These are phyloP conservation scores for Begonia loranthoides DNA, from an alignment of 306 rosid species.

Conservation along the genomic window DNA sequence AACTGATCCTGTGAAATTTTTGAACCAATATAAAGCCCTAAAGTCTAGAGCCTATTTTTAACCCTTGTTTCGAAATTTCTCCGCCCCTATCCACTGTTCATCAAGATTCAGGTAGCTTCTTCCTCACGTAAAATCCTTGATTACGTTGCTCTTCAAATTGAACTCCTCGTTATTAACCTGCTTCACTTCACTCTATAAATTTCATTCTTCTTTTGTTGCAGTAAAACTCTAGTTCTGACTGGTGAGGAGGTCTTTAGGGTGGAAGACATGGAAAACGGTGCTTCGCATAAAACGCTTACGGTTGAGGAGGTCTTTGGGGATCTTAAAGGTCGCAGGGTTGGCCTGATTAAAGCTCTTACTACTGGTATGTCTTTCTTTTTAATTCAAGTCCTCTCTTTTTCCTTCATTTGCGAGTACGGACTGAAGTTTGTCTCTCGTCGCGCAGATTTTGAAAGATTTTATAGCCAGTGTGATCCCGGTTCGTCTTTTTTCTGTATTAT, in stretches of 20 bases:
- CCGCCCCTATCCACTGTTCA: too few relatives aligned
- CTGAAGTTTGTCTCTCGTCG: neutral
- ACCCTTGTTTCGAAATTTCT: too few relatives aligned
- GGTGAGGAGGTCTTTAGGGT: neutral
- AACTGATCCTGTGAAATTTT: too few relatives aligned
- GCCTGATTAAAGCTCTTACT: slow-evolving; percentile 37
- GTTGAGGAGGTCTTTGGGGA: slow-evolving; percentile 40
- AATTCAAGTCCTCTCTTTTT: neutral
- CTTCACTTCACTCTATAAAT: neutral
- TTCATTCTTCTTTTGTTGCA: neutral
- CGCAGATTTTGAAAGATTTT: too few relatives aligned
- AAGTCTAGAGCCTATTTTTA: too few relatives aligned
- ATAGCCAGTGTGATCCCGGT: too few relatives aligned
- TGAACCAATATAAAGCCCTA: too few relatives aligned
- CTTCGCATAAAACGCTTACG: slow-evolving; percentile 29
- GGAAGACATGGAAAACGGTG: slow-evolving; percentile 19
- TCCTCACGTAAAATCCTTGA: too few relatives aligned
- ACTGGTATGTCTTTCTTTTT: slow-evolving; percentile 9
- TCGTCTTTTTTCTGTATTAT: too few relatives aligned
- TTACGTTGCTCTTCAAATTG: slow-evolving; percentile 12
- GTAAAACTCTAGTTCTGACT: too few relatives aligned
- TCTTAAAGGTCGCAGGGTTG: slow-evolving; percentile 33
- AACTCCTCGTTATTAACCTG: neutral
- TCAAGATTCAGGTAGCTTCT: too few relatives aligned
- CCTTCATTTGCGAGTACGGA: neutral